Conservation (phyloP, 805 yeast species). For the Candida broadrunensis region DNA sequence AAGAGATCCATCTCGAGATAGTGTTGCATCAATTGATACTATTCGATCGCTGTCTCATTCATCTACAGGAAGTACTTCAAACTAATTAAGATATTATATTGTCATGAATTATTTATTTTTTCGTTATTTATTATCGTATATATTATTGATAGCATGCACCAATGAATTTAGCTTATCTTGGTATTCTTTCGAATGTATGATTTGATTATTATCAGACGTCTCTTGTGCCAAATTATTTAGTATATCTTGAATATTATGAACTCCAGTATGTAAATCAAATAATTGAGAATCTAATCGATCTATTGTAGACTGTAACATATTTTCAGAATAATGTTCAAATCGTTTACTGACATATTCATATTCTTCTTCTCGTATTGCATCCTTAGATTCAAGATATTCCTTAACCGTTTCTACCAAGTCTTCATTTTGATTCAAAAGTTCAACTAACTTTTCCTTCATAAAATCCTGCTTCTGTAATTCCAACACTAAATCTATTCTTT, state of each 20-base stretch:
- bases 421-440: conserved; percentile 29
- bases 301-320: conserved; percentile 10
- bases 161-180: conserved; percentile 13
- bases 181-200: conserved; percentile 12
- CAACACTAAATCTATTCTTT: conserved; percentile 29
- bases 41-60: neutral
- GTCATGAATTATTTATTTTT: neutral
- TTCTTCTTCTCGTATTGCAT: conserved; percentile 16
- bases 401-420: conserved; percentile 31
- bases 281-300: conserved; percentile 11
- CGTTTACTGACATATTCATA: conserved; percentile 6
- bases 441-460: conserved; percentile 25
- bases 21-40: conserved; percentile 7
- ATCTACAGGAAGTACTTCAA: neutral
- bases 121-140: conserved; percentile 3
- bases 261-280: conserved; percentile 8
- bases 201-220: neutral
- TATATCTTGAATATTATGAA: conserved; percentile 4
- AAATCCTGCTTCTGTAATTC: conserved; percentile 39
- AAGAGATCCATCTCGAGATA: conserved; percentile 13
- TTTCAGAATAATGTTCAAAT: conserved; percentile 10
- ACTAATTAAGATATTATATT: neutral
- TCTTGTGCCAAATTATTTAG: conserved; percentile 2
- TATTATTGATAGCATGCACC: conserved; percentile 13
- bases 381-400: conserved; percentile 23